phyloP scores from a whole-genome alignment of 2,329 filamentous ascomycete species.

The Aspergillus novofumigatus region DNA sequence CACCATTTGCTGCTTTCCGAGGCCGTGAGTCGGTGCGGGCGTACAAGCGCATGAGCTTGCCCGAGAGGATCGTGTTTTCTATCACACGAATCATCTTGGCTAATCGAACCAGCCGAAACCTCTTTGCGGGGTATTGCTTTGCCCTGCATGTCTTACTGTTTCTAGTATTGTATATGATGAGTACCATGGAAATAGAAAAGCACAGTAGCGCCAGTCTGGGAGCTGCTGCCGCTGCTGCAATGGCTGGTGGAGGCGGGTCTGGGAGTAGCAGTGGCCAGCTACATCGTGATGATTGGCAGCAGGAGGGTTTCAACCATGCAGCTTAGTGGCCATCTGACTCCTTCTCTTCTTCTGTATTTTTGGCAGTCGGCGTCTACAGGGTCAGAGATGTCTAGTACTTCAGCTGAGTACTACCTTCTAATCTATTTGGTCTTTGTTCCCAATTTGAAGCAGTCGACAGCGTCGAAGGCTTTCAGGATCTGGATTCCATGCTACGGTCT shows the following conservation, averaged over 20 bases:
- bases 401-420: not conserved
- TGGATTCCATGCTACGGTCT: not conserved
- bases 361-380: not conserved
- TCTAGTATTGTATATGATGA: constrained; percentile 79
- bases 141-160: constrained; percentile 86
- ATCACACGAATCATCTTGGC: constrained; percentile 87
- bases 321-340: not conserved
- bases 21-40: constrained; percentile 89
- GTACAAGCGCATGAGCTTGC: constrained; percentile 87
- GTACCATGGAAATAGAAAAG: constrained; percentile 61
- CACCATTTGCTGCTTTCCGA: constrained; percentile 90
- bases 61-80: constrained; percentile 85
- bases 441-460: not conserved
- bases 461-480: not conserved
- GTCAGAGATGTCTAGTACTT: not conserved
- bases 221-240: constrained; percentile 38
- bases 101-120: constrained; percentile 82
- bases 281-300: constrained; percentile 57
- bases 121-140: constrained; percentile 90
- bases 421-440: not conserved
- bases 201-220: constrained; percentile 54
- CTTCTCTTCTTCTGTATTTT: not conserved
- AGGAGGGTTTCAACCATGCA: constrained; percentile 53
- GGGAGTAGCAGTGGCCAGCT: constrained; percentile 24
- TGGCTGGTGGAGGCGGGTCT: constrained; percentile 22